Evolutionary conservation across 2,329 filamentous ascomycete species (phyloP), one percentile per base, ranked within the genome.

Genomic region (Fusarium ambrosium): DNA sequence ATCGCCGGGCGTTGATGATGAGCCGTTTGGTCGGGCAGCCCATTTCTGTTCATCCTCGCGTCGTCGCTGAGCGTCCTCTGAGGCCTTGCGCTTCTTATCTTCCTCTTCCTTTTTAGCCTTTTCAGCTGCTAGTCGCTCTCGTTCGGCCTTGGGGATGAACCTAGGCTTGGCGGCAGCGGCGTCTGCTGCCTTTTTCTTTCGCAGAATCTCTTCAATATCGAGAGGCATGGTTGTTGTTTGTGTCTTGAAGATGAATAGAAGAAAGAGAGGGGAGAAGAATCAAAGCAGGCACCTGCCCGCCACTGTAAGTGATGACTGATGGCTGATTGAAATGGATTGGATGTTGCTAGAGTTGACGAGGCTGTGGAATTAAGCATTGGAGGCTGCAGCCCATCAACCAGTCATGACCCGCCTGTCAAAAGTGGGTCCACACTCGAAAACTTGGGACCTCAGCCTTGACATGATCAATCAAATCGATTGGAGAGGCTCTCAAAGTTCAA

Each of bases 141-240:
- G 90, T 82, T 97, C 90, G 36, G 93, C 92, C 85, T 94, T 97
- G 6, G 94, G 93, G 24, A 98, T 86, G 81, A 97, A 97, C 82
- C 94, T 95, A 6, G 95, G 95, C 87, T 97, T 98, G 65, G 94
- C 90, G 11, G 94, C 93, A 18, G 93, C 94, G 39, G 93, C 93
- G 83, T 97, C 94, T 32, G 94, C 93, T 71, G 94, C 94, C 80
- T 93, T 94, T 87, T 97, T 97, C 85, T 95, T 93, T 76, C 91
- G 91, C 24, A 98, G 85, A 6, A 98, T 89, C 78, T 97, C 94
- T 83, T 98, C 95, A 66, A 98, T 92, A 80, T 94, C 95, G 58
- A 97, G 86, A 64, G 83, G 83, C 83, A 85, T 85, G 36, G 43
- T 65, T 11, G 56, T 13, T 22, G 10, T 45, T 32, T 27, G 14